A percentile compares a stretch with the other conserved stretches of the same genome.
These are phyloP conservation scores for Globisporangium canariense DNA, from an alignment of 352 stramenopile genomes.

Conservation along the genomic window DNA sequence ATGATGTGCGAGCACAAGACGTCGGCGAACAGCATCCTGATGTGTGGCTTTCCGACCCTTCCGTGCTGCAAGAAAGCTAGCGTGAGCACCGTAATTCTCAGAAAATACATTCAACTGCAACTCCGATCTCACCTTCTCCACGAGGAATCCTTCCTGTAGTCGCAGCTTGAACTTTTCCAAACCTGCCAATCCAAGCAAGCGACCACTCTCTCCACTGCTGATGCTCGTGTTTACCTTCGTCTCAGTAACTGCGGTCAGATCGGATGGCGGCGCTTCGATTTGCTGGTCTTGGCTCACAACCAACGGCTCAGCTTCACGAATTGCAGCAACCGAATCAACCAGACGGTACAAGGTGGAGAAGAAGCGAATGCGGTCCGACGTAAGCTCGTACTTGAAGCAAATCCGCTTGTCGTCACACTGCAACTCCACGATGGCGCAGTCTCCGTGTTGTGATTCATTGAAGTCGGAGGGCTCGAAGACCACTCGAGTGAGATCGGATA, in stretches of 20 bases:
- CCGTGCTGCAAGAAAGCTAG: slow-evolving; percentile 26
- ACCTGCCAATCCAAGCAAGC: slow-evolving; percentile 7
- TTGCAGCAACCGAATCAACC: slow-evolving; percentile 1
- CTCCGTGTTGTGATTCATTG: slow-evolving; percentile 4
- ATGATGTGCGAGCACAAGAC: slow-evolving; percentile 29
- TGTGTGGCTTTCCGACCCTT: slow-evolving; percentile 35
- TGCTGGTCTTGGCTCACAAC: background rate
- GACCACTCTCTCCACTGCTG: slow-evolving; percentile 18
- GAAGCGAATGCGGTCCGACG: slow-evolving; percentile 8
- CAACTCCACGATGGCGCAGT: slow-evolving; percentile 11
- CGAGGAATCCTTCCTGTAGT: slow-evolving; percentile 33
- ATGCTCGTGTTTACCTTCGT: background rate
- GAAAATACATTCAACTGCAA: background rate
- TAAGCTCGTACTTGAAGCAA: slow-evolving; percentile 15
- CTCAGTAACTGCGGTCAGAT: background rate
- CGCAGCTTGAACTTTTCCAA: slow-evolving; percentile 36
- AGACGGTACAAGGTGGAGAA: background rate
- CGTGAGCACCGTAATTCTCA: background rate
- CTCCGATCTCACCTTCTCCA: slow-evolving; percentile 37
- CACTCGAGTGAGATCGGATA: slow-evolving; percentile 12
- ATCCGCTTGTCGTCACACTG: slow-evolving; percentile 11
- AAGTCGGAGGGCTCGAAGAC: slow-evolving; percentile 10
- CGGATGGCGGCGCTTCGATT: background rate
- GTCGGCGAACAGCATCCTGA: slow-evolving; percentile 34
- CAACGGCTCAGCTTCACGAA: background rate